Conservation (phyloP, 257 asterid genomes). For the Solanum clarkiae region DNA sequence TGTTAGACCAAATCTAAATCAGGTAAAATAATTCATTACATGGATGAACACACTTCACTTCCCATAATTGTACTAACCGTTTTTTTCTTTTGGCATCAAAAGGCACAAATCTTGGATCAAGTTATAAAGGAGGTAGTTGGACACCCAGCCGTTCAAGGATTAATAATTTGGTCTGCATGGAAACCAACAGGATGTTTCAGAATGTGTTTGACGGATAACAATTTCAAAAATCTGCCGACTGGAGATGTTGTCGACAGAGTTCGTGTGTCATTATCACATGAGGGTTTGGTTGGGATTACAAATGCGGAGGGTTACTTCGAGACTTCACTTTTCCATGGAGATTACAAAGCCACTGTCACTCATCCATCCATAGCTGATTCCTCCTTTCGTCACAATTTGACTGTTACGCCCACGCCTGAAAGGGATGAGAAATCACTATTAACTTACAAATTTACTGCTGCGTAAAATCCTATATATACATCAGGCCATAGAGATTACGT, state of each 20-base stretch:
- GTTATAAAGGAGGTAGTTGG: slow-evolving; percentile 35
- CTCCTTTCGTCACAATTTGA: background rate
- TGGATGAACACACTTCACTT: background rate
- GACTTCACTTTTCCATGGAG: slow-evolving; percentile 38
- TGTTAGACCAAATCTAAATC: slow-evolving; percentile 22
- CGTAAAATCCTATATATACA: too few species aligned
- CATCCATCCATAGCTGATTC: slow-evolving; percentile 5
- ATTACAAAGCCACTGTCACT: slow-evolving; percentile 19
- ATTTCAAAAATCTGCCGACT: slow-evolving; percentile 39
- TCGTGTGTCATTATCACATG: background rate
- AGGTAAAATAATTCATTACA: slow-evolving; percentile 12
- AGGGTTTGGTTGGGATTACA: slow-evolving; percentile 10
- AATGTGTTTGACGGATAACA: slow-evolving; percentile 55
- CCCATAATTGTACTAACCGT: background rate
- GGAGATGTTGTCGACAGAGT: slow-evolving; percentile 42
- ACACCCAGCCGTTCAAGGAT: slow-evolving; percentile 22
- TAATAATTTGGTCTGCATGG: slow-evolving; percentile 47
- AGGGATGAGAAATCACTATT: background rate
- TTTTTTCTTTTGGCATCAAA: background rate
- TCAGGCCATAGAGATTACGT: background rate
- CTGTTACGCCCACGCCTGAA: background rate
- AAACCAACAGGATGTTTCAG: slow-evolving; percentile 34
- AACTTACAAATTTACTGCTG: background rate
- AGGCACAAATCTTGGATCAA: slow-evolving; percentile 27
- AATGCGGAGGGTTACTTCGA: slow-evolving; percentile 27